These are phyloP conservation scores for Solanum sparsipilum DNA, from an alignment of 257 asterid species.

Conservation along the genomic window DNA sequence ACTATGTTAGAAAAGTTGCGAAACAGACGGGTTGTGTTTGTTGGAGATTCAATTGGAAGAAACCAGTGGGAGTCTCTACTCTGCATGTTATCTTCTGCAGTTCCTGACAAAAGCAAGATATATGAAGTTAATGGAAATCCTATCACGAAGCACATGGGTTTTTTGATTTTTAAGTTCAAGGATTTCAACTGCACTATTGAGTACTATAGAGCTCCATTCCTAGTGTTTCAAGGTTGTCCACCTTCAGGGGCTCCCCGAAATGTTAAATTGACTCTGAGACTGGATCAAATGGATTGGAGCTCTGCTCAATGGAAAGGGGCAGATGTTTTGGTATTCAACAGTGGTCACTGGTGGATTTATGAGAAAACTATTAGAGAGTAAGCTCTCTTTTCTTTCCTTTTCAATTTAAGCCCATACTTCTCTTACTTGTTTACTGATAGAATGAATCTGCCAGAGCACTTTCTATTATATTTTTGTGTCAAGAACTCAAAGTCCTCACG, in stretches of 20 bases:
- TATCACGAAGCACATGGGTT: constrained; percentile 76
- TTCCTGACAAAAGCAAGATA: constrained; percentile 43
- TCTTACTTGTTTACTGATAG: neutral
- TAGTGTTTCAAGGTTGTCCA: constrained; percentile 69
- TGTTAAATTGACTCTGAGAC: constrained; percentile 54
- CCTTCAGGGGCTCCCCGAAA: constrained; percentile 37
- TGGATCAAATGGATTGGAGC: constrained; percentile 83
- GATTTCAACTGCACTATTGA: constrained; percentile 77
- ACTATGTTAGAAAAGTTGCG: constrained; percentile 63
- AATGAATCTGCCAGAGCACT: neutral
- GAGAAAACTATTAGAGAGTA: constrained; percentile 79
- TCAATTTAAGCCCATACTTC: neutral
- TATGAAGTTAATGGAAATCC: constrained; percentile 78
- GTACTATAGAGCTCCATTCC: constrained; percentile 80
- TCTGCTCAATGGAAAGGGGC: constrained; percentile 64
- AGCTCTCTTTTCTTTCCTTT: neutral
- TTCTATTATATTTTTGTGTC: neutral
- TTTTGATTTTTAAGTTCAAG: constrained; percentile 38
- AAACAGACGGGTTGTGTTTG: constrained; percentile 44
- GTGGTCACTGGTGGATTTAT: constrained; percentile 93
- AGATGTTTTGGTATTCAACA: constrained; percentile 66
- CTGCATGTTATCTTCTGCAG: constrained; percentile 68
- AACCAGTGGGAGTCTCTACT: constrained; percentile 95
- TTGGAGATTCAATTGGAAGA: constrained; percentile 86
- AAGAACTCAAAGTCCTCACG: neutral